phyloP scores from a whole-genome alignment of 331 rosid species.

The Stylosanthes scabra region DNA sequence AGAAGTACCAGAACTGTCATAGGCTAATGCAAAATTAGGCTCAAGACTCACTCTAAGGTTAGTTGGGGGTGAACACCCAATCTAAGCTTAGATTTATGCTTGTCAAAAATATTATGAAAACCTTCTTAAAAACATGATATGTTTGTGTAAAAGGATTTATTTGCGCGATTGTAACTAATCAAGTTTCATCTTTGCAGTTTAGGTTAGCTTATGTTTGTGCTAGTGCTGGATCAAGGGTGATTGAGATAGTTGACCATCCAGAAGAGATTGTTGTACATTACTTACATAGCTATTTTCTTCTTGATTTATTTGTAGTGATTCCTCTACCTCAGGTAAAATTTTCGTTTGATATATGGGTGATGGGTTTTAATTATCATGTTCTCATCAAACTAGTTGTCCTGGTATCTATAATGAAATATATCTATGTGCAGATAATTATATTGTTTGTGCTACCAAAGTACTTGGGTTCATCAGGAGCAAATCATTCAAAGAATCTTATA shows the following conservation, averaged over 20 bases:
- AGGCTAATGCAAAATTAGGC: too few relatives aligned
- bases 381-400: not conserved
- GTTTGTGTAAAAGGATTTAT: too few relatives aligned
- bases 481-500: slow-evolving; percentile 40
- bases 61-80: too few relatives aligned
- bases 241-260: slow-evolving; percentile 90
- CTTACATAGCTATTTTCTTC: slow-evolving; percentile 54
- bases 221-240: slow-evolving; percentile 77
- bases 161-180: not conserved
- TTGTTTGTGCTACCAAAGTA: slow-evolving; percentile 46
- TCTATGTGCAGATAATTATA: slow-evolving; percentile 36
- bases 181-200: slow-evolving; percentile 61
- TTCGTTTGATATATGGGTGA: not conserved
- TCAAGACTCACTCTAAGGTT: too few relatives aligned
- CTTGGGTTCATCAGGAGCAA: slow-evolving; percentile 61
- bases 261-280: slow-evolving; percentile 68
- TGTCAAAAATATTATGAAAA: too few relatives aligned
- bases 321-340: slow-evolving; percentile 84
- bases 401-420: not conserved
- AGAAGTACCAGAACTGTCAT: too few relatives aligned
- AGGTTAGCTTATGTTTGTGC: slow-evolving; percentile 91
- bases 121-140: too few relatives aligned
- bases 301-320: slow-evolving; percentile 67
- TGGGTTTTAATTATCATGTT: too few relatives aligned
- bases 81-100: too few relatives aligned